phyloP scores from a whole-genome alignment of 176 grass and related monocot genomes.

The Eragrostis curvula region DNA sequence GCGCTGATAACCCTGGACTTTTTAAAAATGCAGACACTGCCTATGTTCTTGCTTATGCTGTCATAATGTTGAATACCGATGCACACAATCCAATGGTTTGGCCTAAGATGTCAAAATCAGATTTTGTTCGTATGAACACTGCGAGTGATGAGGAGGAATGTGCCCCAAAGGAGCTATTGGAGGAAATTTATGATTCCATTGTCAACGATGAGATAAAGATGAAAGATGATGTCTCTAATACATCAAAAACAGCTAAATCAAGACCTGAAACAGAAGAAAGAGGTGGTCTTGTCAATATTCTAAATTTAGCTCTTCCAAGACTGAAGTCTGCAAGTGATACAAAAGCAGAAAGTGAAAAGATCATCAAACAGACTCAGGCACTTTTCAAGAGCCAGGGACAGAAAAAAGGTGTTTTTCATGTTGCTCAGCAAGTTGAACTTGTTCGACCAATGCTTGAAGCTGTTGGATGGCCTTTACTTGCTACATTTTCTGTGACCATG shows the following conservation, averaged over 20 bases:
- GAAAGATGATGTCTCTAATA: conserved; percentile 61
- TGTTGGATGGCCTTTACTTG: conserved; percentile 97
- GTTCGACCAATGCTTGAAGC: conserved; percentile 99
- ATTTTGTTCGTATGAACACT: conserved; percentile 92
- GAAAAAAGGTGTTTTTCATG: conserved; percentile 89
- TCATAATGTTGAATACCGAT: conserved; percentile 99
- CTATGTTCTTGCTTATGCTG: conserved; percentile 98
- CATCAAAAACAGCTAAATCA: conserved; percentile 50
- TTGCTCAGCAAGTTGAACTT: conserved; percentile 88
- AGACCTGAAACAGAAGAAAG: conserved; percentile 81
- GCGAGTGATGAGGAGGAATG: conserved; percentile 86
- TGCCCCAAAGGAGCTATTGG: conserved; percentile 87
- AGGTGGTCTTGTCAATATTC: conserved; percentile 83
- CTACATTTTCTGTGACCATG: conserved; percentile 99
- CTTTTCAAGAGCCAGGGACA: conserved; percentile 90
- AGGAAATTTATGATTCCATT: conserved; percentile 99
- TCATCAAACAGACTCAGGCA: conserved; percentile 84
- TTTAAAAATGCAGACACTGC: conserved; percentile 99
- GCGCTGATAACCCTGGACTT: conserved; percentile 98
- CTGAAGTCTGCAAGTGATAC: conserved; percentile 84
- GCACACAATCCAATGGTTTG: conserved; percentile 99
- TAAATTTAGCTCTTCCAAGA: conserved; percentile 95
- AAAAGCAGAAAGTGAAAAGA: conserved; percentile 89
- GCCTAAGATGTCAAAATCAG: conserved; percentile 97
- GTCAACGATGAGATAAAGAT: conserved; percentile 96